A percentile compares a stretch with the other conserved stretches of the same genome.
Evolutionary conservation across 176 grass and related monocot genomes (phyloP).

Genomic region (Oryza glumipatula): DNA sequence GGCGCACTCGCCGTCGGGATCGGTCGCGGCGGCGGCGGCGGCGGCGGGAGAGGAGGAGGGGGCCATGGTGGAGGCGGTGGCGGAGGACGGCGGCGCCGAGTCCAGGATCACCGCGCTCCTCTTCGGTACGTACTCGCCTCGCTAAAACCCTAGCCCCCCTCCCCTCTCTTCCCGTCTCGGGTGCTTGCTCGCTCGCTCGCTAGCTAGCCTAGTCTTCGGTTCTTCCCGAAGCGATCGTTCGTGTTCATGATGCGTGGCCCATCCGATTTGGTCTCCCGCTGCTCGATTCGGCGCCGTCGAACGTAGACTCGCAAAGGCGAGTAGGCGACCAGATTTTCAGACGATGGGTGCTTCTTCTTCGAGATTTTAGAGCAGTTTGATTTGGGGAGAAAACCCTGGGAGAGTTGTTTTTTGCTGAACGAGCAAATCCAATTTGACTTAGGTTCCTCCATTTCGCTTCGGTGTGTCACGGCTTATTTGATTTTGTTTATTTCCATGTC

Average conservation of each 20-base stretch:
- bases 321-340: background rate
- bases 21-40: constrained; percentile 32
- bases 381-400: background rate
- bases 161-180: background rate
- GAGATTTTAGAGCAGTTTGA: background rate
- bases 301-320: no score
- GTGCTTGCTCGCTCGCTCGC: background rate
- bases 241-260: no score
- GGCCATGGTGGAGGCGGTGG: constrained; percentile 17
- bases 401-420: background rate
- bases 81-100: constrained; percentile 27
- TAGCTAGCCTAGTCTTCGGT: background rate
- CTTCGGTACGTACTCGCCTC: constrained; percentile 17
- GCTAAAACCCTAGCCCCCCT: constrained; percentile 16
- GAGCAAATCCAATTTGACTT: background rate
- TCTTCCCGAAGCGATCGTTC: background rate
- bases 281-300: no score
- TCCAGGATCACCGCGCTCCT: constrained; percentile 55
- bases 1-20: constrained; percentile 47
- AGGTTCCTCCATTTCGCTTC: background rate
- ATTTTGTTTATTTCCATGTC: background rate
- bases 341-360: background rate
- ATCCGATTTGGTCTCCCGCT: no score
- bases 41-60: constrained; percentile 14
- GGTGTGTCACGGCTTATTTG: background rate